Conservation (phyloP, 139 green algal genomes). For the Tetradesmus obliquus region DNA sequence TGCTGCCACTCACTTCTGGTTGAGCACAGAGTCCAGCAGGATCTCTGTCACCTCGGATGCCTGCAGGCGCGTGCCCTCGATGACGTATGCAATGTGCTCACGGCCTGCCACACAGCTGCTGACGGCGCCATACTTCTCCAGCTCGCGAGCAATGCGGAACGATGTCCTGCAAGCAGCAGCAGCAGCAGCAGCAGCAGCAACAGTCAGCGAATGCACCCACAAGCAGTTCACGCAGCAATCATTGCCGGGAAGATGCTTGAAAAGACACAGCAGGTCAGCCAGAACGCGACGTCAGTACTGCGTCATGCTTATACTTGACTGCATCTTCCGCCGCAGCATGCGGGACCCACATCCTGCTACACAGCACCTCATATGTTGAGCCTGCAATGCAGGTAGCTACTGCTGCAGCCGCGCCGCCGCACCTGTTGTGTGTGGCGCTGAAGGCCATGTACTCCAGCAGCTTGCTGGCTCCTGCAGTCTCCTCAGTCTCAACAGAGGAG, state of each 20-base stretch:
- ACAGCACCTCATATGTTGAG: neutral
- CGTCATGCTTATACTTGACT: neutral
- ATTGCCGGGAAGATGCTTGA: too few species aligned
- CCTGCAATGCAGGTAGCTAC: neutral
- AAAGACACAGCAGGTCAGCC: too few species aligned
- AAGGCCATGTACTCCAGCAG: constrained; percentile 74
- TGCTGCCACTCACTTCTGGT: constrained; percentile 45
- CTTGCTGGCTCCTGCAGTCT: constrained; percentile 58
- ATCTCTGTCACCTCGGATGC: constrained; percentile 65
- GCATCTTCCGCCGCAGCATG: neutral
- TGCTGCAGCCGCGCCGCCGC: neutral
- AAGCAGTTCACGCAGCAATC: too few species aligned
- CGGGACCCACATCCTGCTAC: neutral
- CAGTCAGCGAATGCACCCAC: too few species aligned
- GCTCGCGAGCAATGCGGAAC: constrained; percentile 69
- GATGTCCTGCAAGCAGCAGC: constrained; percentile 25
- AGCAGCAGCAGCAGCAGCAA: neutral
- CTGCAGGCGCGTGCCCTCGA: constrained; percentile 56
- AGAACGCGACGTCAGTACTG: too few species aligned
- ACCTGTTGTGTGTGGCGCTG: constrained; percentile 59
- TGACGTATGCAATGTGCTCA: constrained; percentile 57
- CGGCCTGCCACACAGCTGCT: constrained; percentile 50
- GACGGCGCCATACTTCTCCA: constrained; percentile 72
- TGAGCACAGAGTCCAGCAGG: constrained; percentile 64
- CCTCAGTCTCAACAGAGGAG: constrained; percentile 53